Evolutionary conservation across 768 basidiomycete species (phyloP), one percentile per base, ranked within the genome.

Genomic region (Astraeus odoratus): DNA sequence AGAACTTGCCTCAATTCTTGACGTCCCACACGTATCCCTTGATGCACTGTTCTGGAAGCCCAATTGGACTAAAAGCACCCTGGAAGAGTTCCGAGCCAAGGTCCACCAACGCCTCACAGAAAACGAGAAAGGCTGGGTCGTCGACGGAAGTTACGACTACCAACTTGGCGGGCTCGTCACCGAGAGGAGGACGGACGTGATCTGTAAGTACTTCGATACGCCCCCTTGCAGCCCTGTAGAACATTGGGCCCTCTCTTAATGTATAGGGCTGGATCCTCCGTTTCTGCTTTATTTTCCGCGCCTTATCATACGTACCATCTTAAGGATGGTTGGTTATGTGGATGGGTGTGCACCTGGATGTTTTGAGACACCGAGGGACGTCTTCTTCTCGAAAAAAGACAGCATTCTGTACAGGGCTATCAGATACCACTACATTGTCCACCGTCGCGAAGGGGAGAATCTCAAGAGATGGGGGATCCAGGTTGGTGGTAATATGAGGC

Each of bases 261-360:
- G 19, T 19, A 30, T 46, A 82, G 80, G 80, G 81, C 64, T 82
- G 9, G 80, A 82, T 50, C 78, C 79, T 2, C 81, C 80, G 20
- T 63, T 82, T 19, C 8, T 67, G 7, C 63, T 79, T 3, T 83
- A 82, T 60, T 71, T 82, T 49, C 77, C 80, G 15, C 76, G 80
- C 8, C 50, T 81, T 27, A 55, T 72, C 43, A 42, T 61, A 30
- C 67, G 80, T 30, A 81, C 78, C 7, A 53, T 79, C 24, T 51
- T 63, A 36, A 68, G 77, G 13, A 22, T 49, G 20, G 42, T 76
- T 8, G 26, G 72, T 6, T 36, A 66, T 15, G 29, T 42, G 1
- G 53, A 55, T 6, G 59, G 66, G 0, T 78, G 77, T 52, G 71
- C 69, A 39, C 67, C 68, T 1, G 77, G 72, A 1, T 80, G 77